A percentile compares a stretch with the other conserved stretches of the same genome.
Evolutionary conservation across 257 asterid species (phyloP).

Genomic region (Verbena officinalis): DNA sequence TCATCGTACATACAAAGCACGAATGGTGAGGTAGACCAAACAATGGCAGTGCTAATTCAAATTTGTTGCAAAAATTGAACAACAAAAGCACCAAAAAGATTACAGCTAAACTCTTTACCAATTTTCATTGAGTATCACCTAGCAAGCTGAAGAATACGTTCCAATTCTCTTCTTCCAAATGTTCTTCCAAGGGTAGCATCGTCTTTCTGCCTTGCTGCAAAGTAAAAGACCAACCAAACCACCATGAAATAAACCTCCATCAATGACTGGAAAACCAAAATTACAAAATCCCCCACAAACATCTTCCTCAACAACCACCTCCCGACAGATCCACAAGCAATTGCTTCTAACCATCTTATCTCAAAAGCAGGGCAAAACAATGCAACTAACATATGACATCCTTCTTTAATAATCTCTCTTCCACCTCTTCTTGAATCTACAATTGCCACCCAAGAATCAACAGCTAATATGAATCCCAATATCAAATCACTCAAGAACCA

Average conservation of each 20-base stretch:
- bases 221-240: constrained; percentile 80
- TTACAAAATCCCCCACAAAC: constrained; percentile 51
- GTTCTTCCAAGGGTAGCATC: constrained; percentile 63
- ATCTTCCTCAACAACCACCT: constrained; percentile 64
- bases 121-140: constrained; percentile 46
- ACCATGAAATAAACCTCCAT: constrained; percentile 88
- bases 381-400: constrained; percentile 62
- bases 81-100: constrained; percentile 41
- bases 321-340: constrained; percentile 71
- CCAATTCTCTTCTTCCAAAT: constrained; percentile 77
- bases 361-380: constrained; percentile 65
- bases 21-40: constrained; percentile 48
- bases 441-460: constrained; percentile 84
- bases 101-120: constrained; percentile 33
- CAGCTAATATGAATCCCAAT: constrained; percentile 69
- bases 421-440: constrained; percentile 85
- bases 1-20: constrained; percentile 56
- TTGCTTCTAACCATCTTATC: constrained; percentile 76
- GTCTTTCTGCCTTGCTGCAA: constrained; percentile 75
- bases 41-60: constrained; percentile 49
- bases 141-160: constrained; percentile 61
- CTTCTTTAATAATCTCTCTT: constrained; percentile 84
- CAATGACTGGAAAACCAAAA: constrained; percentile 62
- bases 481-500: constrained; percentile 78
- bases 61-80: constrained; percentile 40